These are phyloP conservation scores for Aspergillus sp. DNA, from an alignment of 2,329 filamentous ascomycete species.

Conservation along the genomic window DNA sequence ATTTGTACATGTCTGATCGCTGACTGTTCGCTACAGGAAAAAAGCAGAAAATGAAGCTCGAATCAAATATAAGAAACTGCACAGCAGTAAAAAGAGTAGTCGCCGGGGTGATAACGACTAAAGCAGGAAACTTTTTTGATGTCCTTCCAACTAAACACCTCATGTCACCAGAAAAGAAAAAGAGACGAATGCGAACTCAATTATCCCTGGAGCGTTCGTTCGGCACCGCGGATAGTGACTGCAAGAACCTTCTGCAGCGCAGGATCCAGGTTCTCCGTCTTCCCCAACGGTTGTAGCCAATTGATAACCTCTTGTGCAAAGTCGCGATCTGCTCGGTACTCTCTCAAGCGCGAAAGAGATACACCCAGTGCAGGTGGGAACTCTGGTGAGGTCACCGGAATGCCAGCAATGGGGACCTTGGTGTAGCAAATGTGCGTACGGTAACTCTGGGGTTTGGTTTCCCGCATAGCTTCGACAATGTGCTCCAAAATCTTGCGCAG, in stretches of 20 bases:
- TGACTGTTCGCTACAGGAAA: constrained; percentile 38
- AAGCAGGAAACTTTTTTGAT: constrained; percentile 8
- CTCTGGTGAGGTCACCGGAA: constrained; percentile 56
- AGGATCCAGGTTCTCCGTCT: constrained; percentile 44
- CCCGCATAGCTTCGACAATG: constrained; percentile 58
- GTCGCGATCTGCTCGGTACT: constrained; percentile 35
- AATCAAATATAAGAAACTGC: constrained; percentile 53
- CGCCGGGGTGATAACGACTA: constrained; percentile 38
- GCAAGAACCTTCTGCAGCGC: constrained; percentile 48
- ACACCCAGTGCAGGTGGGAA: constrained; percentile 67
- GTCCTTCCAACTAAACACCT: constrained; percentile 20
- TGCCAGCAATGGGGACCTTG: constrained; percentile 60
- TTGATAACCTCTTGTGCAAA: constrained; percentile 43
- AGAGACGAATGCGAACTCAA: constrained; percentile 8
- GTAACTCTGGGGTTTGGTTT: constrained; percentile 54
- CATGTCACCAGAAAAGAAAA: constrained; percentile 7
- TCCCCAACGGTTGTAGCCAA: constrained; percentile 43
- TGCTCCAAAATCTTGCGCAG: constrained; percentile 63
- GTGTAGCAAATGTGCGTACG: constrained; percentile 65
- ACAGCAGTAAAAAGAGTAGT: constrained; percentile 56
- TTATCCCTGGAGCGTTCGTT: constrained; percentile 22
- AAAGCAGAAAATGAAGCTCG: constrained; percentile 52
- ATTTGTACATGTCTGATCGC: constrained; percentile 1
- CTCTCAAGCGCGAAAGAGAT: constrained; percentile 57
- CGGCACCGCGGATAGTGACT: constrained; percentile 31